A percentile compares a stretch with the other conserved stretches of the same genome.
Conservation (phyloP, 2,329 filamentous ascomycete genomes). For the Cryphonectria japonica region DNA sequence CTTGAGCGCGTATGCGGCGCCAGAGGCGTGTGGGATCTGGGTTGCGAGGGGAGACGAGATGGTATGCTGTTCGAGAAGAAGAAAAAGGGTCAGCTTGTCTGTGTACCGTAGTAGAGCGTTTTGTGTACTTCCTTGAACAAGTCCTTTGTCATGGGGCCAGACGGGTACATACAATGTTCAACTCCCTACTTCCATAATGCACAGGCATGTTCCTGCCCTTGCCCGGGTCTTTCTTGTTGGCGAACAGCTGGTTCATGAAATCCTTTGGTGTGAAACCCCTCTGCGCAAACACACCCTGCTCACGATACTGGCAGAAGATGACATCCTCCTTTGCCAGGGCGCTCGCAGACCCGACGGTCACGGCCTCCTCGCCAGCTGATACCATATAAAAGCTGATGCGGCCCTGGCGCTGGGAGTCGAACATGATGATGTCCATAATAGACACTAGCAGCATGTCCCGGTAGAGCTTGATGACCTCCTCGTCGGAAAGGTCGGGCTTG, state of each 20-base stretch:
- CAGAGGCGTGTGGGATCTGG: conserved; percentile 78
- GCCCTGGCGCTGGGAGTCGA: conserved; percentile 95
- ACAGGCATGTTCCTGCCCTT: conserved; percentile 95
- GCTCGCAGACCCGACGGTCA: conserved; percentile 85
- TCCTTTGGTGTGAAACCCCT: conserved; percentile 84
- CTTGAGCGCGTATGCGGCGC: conserved; percentile 79
- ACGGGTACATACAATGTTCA: conserved; percentile 72
- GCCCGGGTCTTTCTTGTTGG: conserved; percentile 80
- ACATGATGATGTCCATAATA: conserved; percentile 98
- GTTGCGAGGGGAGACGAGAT: conserved; percentile 79
- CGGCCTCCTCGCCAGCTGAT: conserved; percentile 91
- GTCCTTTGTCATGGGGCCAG: conserved; percentile 7
- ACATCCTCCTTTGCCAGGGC: conserved; percentile 84
- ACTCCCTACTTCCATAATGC: conserved; percentile 83
- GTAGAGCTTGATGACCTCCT: conserved; percentile 62
- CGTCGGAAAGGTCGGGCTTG: conserved; percentile 69
- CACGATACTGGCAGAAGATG: conserved; percentile 92
- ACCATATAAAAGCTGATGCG: conserved; percentile 97
- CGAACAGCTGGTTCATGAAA: conserved; percentile 95
- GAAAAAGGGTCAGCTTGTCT: background rate
- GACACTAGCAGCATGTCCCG: conserved; percentile 69
- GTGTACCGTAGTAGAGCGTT: background rate
- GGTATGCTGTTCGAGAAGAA: conserved; percentile 58
- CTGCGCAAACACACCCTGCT: conserved; percentile 88
- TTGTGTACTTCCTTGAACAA: background rate